Conservation (phyloP, 2,329 filamentous ascomycete species). For the Ceratocystis papillata region DNA sequence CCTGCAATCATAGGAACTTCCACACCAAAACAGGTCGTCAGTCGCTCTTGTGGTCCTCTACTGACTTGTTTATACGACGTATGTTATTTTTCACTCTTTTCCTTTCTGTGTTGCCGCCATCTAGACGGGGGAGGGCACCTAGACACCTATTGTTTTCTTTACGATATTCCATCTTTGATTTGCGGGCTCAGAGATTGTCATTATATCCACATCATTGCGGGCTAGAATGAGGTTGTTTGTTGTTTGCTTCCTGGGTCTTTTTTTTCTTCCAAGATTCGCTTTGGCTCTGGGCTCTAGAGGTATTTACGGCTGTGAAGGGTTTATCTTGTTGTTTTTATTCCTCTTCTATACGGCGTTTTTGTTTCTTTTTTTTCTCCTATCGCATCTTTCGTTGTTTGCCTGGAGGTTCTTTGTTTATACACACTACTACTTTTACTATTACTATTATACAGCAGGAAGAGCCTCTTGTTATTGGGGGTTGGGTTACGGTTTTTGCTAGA, state of each 20-base stretch:
- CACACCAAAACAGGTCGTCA: no score
- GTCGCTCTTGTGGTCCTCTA: no score
- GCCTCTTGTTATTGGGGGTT: not conserved
- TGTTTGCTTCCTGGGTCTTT: not conserved
- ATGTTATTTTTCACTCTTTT: no score
- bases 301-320: not conserved
- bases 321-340: slow-evolving; percentile 20
- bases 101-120: not conserved
- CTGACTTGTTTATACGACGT: no score
- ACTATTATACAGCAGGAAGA: not conserved
- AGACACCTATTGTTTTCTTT: not conserved
- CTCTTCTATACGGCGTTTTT: slow-evolving; percentile 18
- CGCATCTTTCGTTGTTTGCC: slow-evolving; percentile 10
- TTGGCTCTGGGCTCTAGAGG: not conserved
- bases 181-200: not conserved
- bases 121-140: not conserved
- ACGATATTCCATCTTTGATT: not conserved
- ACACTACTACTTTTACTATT: no score
- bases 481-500: not conserved
- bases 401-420: slow-evolving; percentile 8
- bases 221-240: not conserved
- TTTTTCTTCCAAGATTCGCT: not conserved
- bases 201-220: not conserved
- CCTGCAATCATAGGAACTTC: no score
- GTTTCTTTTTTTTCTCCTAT: not conserved